Base-by-base conservation (phyloP, 2,329 filamentous ascomycete genomes). In the Claviceps maximensis region DNA sequence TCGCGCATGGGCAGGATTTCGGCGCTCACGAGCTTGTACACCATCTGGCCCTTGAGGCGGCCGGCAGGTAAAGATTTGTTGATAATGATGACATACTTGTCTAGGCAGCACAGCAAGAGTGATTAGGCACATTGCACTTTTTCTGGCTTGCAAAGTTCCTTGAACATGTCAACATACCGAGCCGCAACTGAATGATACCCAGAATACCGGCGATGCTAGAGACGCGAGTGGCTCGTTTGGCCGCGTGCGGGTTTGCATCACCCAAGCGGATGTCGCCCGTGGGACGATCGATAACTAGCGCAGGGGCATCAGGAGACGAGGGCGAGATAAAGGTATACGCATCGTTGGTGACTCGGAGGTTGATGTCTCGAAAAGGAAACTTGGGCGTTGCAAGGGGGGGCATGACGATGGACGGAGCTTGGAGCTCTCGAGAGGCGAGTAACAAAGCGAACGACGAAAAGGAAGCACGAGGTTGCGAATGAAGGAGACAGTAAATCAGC, bases 251-350 rank as follows among this genome's bases (percentile, higher is more conserved):
- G 58, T 84, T 80, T 54, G 86, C 85, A 78, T 95, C 86, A 62
- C 84, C 86, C 55, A 98, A 77, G 56, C 89, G 82, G 51, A 97
- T 73, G 69, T 97, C 90, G 56, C 93, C 93, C 15, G 89, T 93
- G 10, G 93, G 93, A 52, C 93, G 82, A 64, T 97, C 93, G 59
- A 98, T 80, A 15, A 95, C 82, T 50, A 98, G 77, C 10, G 89
- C 88, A 15, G 88, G 89, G 29, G 90, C 86, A 70, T 90, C 83
- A 56, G 90, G 89, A 3, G 89, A 91, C 0, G 93, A 97, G 29
- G 93, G 93, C 29, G 93, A 98, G 41, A 88, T 90, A 71, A 98
- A 98, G 62, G 89, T 88, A 76, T 98, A 98, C 66, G 93, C 86
- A 62, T 91, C 88, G 62, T 87, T 78, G 51, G 91, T 89, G 59